phyloP scores from a whole-genome alignment of 495 filamentous ascomycete species.

The Neurospora africana region DNA sequence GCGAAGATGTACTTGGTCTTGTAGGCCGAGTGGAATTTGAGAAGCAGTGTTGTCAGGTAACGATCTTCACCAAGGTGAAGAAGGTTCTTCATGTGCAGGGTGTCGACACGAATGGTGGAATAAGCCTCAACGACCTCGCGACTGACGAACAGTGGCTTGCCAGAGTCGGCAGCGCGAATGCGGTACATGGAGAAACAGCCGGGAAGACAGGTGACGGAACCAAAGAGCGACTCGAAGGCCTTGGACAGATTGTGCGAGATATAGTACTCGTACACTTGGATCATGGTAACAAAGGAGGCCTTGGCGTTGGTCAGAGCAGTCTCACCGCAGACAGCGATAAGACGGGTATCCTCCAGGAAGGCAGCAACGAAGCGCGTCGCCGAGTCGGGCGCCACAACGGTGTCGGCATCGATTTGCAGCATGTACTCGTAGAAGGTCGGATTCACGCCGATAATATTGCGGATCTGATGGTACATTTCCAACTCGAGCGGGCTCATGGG shows the following conservation, averaged over 20 bases:
- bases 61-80: conserved; percentile 92
- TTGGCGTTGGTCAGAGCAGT: conserved; percentile 90
- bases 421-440: conserved; percentile 98
- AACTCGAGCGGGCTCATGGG: conserved; percentile 94
- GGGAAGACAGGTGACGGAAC: conserved; percentile 92
- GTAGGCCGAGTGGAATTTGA: conserved; percentile 86
- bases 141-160: conserved; percentile 93
- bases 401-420: conserved; percentile 95
- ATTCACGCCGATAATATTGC: conserved; percentile 98
- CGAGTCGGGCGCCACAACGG: conserved; percentile 82
- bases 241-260: conserved; percentile 97
- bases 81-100: conserved; percentile 97
- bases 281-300: conserved; percentile 90
- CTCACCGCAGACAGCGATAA: conserved; percentile 91
- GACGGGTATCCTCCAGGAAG: conserved; percentile 80
- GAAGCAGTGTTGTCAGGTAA: conserved; percentile 86
- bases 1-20: conserved; percentile 96
- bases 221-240: conserved; percentile 97
- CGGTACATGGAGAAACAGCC: conserved; percentile 99
- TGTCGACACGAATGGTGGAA: conserved; percentile 87
- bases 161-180: conserved; percentile 82
- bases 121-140: conserved; percentile 80
- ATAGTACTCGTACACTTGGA: conserved; percentile 99
- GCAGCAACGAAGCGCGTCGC: conserved; percentile 86
- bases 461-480: conserved; percentile 98